Base-by-base conservation (phyloP, 2,329 filamentous ascomycete genomes). In the Calonectria leucothoes region DNA sequence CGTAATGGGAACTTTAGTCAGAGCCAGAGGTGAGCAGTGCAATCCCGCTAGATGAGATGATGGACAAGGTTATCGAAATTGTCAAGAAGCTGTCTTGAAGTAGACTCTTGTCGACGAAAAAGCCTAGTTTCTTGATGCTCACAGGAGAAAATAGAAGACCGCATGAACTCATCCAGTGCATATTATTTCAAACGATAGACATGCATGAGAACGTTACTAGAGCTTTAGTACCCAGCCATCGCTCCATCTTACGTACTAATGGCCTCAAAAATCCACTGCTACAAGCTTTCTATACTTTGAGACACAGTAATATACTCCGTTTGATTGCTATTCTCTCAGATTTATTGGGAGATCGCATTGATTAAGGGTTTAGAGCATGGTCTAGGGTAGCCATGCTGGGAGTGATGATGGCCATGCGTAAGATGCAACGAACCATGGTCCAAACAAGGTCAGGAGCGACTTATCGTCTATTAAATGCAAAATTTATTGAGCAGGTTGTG, bases 141-240 rank as follows among this genome's bases (percentile, higher is more conserved):
- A 1, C 10, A 23, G 10, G 1, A n/a, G 42, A 45, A 1, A 23
- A 11, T n/a, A 4, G 0, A 17, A n/a, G 5, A 23, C 5, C 12
- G 1, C 6, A 23, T 12, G 20, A 23, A 45, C 12, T 23, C n/a
- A 45, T 45, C 12, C 20, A 37, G 8, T 20, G n/a, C n/a, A n/a
- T n/a, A n/a, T 12, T n/a, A n/a, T 12, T 11, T 23, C 1, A 4
- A 12, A 45, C 8, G 4, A 45, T 45, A 1, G 8, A 23, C n/a
- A 45, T 45, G 17, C 17, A 45, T 42, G 37, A 42, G 17, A 39
- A 15, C 6, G 3, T 39, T 1, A 17, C 37, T 17, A 17, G n/a
- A 39, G 11, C 17, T 39, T 4, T 4, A 5, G 14, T 39, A 17
- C 33, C 33, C 37, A 20, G n/a, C n/a, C n/a, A n/a, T n/a, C n/a